Evolutionary conservation across 768 basidiomycete species (phyloP).

Genomic region (Leccinum rimulosum): DNA sequence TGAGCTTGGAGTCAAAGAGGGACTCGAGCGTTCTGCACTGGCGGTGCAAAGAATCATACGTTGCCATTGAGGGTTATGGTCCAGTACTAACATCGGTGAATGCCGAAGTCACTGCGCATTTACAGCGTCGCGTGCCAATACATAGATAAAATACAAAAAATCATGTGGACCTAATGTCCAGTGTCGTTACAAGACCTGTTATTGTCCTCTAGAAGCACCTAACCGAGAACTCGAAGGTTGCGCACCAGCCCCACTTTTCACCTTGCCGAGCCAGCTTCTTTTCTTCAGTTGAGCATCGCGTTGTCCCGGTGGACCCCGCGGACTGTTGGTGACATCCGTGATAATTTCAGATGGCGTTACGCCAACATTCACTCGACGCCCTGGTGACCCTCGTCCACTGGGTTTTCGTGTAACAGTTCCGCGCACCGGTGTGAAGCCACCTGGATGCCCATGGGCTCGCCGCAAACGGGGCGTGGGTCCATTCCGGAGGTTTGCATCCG

Average conservation of each 20-base stretch:
- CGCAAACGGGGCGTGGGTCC: slow-evolving; percentile 60
- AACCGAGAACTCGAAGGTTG: slow-evolving; percentile 18
- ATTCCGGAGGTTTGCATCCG: slow-evolving; percentile 35
- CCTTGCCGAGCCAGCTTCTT: slow-evolving; percentile 72
- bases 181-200: slow-evolving; percentile 8
- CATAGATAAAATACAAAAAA: slow-evolving; percentile 17
- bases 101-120: slow-evolving; percentile 14
- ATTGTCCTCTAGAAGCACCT: slow-evolving; percentile 27
- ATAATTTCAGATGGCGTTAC: slow-evolving; percentile 37
- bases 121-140: slow-evolving; percentile 3
- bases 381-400: slow-evolving; percentile 44
- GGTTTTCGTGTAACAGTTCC: slow-evolving; percentile 40
- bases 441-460: slow-evolving; percentile 53
- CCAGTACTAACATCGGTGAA: slow-evolving; percentile 8
- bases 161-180: slow-evolving; percentile 10
- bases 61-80: slow-evolving; percentile 48
- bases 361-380: slow-evolving; percentile 41
- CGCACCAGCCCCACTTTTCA: slow-evolving; percentile 42
- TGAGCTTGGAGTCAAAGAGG: slow-evolving; percentile 86
- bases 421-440: slow-evolving; percentile 74
- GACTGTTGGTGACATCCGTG: slow-evolving; percentile 69
- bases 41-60: slow-evolving; percentile 85
- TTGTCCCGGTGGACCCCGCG: slow-evolving; percentile 34
- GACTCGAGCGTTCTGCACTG: slow-evolving; percentile 94
- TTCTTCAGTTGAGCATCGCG: slow-evolving; percentile 38